Evolutionary conservation across 2,329 filamentous ascomycete species (phyloP), one percentile per base, ranked within the genome.

Genomic region (Fusarium coffeatum): DNA sequence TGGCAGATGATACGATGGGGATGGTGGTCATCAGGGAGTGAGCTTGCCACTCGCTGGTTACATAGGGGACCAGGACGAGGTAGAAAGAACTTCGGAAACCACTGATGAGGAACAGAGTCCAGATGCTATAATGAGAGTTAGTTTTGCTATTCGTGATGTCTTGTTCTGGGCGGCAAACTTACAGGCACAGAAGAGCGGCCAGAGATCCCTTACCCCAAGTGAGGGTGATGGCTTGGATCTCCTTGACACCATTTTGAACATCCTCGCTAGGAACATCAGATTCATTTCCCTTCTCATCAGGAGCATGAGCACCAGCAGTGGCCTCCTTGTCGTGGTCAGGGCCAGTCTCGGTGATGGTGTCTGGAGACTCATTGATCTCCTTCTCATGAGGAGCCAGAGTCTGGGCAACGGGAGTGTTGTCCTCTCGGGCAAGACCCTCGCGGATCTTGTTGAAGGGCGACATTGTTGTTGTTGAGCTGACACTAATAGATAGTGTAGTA

Each of bases 1-100:
- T 86, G 60, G 85, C 79, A 67, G 79, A 81, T 6, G 86, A 78
- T 1, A 90, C 83, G 42, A 89, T 85, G 46, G 81, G 79, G 55
- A 88, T 85, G 45, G 86, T 82, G 6, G 84, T 82, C 40, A 87
- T 77, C 8, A 89, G 80, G 8, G 86, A 88, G 72, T 89, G 88
- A 6, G 80, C 76, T 41, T 82, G 73, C 65, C 85, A 90, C 27
- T 79, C 81, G 72, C 83, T 87, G 18, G 85, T 85, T 13, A 84
- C 80, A 65, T 80, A 87, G 5, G 85, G 81, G 6, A 77, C 71
- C 56, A 86, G 66, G 66, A 77, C 84, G 45, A 62, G 67, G 9
- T 81, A 69, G 57, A 86, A 82, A 22, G 80, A 80, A 13, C 78
- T 76, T 48, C 84, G 81, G 50, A 87, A 80, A 8, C 82, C 84